These are phyloP conservation scores for Eucommia ulmoides DNA, from an alignment of 257 asterid genomes.

Conservation along the genomic window DNA sequence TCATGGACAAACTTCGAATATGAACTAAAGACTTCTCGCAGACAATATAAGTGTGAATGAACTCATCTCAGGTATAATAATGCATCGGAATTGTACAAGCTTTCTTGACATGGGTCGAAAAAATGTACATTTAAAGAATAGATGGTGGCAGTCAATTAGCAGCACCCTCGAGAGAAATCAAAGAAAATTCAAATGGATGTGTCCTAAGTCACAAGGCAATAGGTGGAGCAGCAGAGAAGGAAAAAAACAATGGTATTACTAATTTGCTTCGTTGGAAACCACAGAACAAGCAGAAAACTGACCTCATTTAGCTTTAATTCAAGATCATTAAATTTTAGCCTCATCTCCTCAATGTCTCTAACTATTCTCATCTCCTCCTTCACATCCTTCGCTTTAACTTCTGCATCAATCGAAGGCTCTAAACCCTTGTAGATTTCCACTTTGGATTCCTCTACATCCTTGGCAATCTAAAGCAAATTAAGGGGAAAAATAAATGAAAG, in stretches of 20 bases:
- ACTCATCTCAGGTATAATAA: no score
- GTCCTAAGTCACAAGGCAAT: background rate
- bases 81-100: no score
- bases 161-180: background rate
- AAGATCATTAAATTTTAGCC: constrained; percentile 17
- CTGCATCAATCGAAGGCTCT: constrained; percentile 4
- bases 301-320: constrained; percentile 32
- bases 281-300: background rate
- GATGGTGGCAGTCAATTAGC: background rate
- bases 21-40: no score
- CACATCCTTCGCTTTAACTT: constrained; percentile 10
- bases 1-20: no score
- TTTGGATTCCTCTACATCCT: constrained; percentile 10
- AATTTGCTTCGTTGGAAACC: background rate
- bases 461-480: constrained; percentile 17
- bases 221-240: background rate
- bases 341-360: constrained; percentile 19
- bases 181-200: no score
- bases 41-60: no score
- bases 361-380: constrained; percentile 12
- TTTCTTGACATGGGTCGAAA: background rate
- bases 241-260: background rate
- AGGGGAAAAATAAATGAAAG: no score
- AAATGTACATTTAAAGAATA: background rate
- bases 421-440: constrained; percentile 9